Evolutionary conservation across 495 filamentous ascomycete genomes (phyloP), one percentile per base, ranked within the genome.

Genomic region (Pyronema domesticum): DNA sequence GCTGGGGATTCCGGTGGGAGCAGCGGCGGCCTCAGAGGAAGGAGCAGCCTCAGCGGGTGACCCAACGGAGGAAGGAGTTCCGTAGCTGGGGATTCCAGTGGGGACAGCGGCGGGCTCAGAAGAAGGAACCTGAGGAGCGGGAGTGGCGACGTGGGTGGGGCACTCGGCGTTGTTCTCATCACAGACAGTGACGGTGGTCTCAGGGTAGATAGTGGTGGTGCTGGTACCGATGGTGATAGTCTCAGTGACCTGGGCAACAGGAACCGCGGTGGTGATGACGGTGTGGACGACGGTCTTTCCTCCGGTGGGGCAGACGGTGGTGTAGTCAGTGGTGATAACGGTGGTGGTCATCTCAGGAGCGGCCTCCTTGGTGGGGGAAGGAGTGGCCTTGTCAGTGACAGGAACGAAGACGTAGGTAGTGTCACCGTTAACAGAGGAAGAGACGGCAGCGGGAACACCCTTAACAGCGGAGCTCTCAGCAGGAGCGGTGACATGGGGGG

Each of bases 361-460:
- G 10, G 14, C 17, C 45, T 47, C 45, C 23, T 30, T 30, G 23
- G 23, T 30, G 5, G 23, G 23, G 23, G 23, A 30, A 30, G 23
- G 23, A 30, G 23, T 30, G 5, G 23, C 23, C 23, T 30, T 30
- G 23, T 30, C 23, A 30, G 23, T 30, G 23, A 30, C 23, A 30
- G 23, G 23, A 30, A 65, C 55, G 11, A 64, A 55, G 3, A 53
- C 56, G 2, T 53, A 58, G 50, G 69, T 65, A 33, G 46, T 44
- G 11, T 51, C 59, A 11, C 43, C 61, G 9, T 67, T 66, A 44
- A 69, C 66, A 10, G 62, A 64, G 8, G 56, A 55, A 54, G 66
- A 57, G 23, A 34, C 37, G 6, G 55, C 33, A 7, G 65, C 67
- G 47, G 68, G 63, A 44, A 18, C n/a, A 44, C n/a, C 40, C 40